Percentiles rank a stretch among this genome's conserved stretches.
Evolutionary conservation across 176 grass and related monocot genomes (phyloP).

Genomic region (Paspalum notatum): DNA sequence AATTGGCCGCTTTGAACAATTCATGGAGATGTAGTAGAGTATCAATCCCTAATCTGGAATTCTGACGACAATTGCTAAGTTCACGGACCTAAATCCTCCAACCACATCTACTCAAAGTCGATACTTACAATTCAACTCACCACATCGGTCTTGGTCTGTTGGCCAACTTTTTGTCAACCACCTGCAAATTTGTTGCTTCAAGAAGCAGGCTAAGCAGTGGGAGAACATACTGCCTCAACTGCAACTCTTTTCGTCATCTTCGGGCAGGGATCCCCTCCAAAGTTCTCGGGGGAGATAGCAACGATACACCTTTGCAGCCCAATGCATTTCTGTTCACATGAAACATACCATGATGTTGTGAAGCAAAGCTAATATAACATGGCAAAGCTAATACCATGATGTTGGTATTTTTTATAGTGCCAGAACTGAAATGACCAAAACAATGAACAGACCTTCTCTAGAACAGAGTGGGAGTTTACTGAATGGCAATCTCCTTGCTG

Average conservation of each 20-base stretch:
- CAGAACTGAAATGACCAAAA: conserved; percentile 36
- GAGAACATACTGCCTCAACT: conserved; percentile 76
- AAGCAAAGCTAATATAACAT: conserved; percentile 20
- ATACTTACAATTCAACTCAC: conserved; percentile 78
- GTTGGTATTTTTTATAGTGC: neutral
- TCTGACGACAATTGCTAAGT: conserved; percentile 43
- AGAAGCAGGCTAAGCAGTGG: conserved; percentile 34
- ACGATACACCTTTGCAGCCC: conserved; percentile 74
- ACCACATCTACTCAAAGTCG: conserved; percentile 31
- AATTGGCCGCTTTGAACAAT: conserved; percentile 60
- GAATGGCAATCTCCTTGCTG: conserved; percentile 88
- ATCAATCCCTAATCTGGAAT: conserved; percentile 49
- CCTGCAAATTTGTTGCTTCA: conserved; percentile 27
- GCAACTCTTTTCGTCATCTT: conserved; percentile 79
- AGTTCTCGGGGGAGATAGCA: conserved; percentile 67
- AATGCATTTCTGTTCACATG: conserved; percentile 75
- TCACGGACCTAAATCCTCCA: conserved; percentile 43
- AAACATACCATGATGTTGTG: neutral
- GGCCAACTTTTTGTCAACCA: neutral
- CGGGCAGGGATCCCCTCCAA: conserved; percentile 75
- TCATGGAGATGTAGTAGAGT: conserved; percentile 49
- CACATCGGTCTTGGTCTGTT: neutral
- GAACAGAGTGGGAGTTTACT: conserved; percentile 60
- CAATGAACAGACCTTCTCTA: conserved; percentile 75
- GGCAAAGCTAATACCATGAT: neutral